Evolutionary conservation across 257 asterid genomes (phyloP).

Genomic region (Nicotiana benthamiana): DNA sequence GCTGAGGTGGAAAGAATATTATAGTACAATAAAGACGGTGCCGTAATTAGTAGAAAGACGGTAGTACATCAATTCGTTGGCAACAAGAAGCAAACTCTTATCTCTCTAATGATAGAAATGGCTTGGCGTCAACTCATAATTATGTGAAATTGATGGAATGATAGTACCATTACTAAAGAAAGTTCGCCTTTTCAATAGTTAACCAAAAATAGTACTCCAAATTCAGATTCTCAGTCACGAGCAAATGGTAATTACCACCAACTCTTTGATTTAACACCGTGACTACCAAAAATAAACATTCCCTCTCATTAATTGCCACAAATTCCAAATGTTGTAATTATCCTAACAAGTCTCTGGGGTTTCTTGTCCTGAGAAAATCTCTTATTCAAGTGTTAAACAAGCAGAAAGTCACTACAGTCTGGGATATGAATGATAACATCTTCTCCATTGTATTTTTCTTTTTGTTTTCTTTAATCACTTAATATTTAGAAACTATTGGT

Average conservation of each 20-base stretch:
- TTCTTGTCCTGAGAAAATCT: too few species aligned
- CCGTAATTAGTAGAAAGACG: too few species aligned
- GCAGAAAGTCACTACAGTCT: too few species aligned
- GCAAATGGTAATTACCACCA: not conserved
- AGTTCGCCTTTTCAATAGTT: not conserved
- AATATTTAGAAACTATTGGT: too few species aligned
- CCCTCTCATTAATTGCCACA: not conserved
- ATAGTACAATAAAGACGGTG: too few species aligned
- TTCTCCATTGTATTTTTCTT: too few species aligned
- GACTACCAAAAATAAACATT: not conserved
- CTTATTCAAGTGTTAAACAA: too few species aligned
- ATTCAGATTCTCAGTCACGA: not conserved
- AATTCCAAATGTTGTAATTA: too few species aligned
- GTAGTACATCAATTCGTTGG: not conserved
- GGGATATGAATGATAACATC: too few species aligned
- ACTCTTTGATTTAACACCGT: not conserved
- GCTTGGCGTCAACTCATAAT: not conserved
- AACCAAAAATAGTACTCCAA: not conserved
- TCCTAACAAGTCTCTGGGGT: too few species aligned
- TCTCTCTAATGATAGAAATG: constrained; percentile 4
- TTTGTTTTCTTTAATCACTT: too few species aligned
- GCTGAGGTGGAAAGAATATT: too few species aligned
- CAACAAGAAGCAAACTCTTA: not conserved
- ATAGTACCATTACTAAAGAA: not conserved
- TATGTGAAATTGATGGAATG: constrained; percentile 2